Evolutionary conservation across 441 rosid genomes (phyloP).

Genomic region (Pelargonium citronellum): DNA sequence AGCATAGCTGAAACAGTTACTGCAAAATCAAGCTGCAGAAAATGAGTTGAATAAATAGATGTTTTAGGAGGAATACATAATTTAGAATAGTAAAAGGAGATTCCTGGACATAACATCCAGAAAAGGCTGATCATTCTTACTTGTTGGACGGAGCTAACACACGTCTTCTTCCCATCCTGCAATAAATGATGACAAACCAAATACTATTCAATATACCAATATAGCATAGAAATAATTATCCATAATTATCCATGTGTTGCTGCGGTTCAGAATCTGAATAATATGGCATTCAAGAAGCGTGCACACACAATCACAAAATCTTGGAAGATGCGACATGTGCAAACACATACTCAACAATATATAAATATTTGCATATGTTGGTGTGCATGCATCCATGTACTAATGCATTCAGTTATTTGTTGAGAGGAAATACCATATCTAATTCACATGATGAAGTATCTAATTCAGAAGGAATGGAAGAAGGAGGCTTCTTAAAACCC

Average conservation of each 20-base stretch:
- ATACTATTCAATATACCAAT: neutral
- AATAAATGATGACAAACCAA: conserved; percentile 20
- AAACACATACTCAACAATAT: neutral
- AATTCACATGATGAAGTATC: conserved; percentile 56
- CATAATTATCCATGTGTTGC: conserved; percentile 1
- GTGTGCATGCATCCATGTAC: neutral
- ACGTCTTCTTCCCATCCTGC: conserved; percentile 55
- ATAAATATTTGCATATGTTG: neutral
- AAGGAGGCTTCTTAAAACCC: conserved; percentile 65
- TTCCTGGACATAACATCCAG: conserved; percentile 1
- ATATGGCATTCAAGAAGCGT: neutral
- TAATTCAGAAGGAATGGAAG: conserved; percentile 55
- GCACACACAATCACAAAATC: neutral
- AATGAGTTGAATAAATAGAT: conserved; percentile 21
- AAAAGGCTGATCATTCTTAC: conserved; percentile 33
- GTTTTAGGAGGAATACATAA: conserved; percentile 9
- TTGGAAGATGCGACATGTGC: conserved; percentile 4
- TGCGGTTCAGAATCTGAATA: neutral
- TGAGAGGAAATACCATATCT: conserved; percentile 41
- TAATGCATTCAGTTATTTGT: conserved; percentile 5
- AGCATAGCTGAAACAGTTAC: conserved; percentile 81
- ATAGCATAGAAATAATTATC: neutral
- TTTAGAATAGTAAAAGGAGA: conserved; percentile 19
- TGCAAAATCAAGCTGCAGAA: conserved; percentile 85
- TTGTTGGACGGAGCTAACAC: conserved; percentile 74